Evolutionary conservation across 768 basidiomycete species (phyloP).

Genomic region (Chiua virens): DNA sequence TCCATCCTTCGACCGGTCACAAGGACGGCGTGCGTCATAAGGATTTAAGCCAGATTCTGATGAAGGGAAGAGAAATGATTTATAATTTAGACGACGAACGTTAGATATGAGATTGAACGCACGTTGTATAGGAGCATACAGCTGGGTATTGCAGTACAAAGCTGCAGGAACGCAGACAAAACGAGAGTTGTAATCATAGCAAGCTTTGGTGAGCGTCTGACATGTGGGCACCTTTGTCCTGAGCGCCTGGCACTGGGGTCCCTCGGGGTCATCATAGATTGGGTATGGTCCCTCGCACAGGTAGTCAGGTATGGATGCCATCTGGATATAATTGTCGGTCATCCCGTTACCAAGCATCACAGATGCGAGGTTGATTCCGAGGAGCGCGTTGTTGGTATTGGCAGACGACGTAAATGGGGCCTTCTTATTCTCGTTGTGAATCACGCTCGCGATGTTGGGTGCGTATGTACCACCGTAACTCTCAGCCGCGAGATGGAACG

Average conservation of each 20-base stretch:
- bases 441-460: constrained; percentile 82
- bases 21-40: constrained; percentile 81
- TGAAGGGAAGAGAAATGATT: not conserved
- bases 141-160: constrained; percentile 77
- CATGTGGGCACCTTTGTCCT: constrained; percentile 70
- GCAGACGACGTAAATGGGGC: constrained; percentile 44
- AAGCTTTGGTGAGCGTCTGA: constrained; percentile 67
- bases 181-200: constrained; percentile 60
- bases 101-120: constrained; percentile 24
- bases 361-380: constrained; percentile 77
- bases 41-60: constrained; percentile 77
- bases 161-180: constrained; percentile 72
- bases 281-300: constrained; percentile 82
- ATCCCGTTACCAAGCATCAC: constrained; percentile 87
- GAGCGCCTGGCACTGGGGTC: constrained; percentile 64
- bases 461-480: constrained; percentile 80
- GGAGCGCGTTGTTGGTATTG: constrained; percentile 41
- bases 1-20: constrained; percentile 71
- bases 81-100: not conserved
- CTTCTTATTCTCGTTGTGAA: constrained; percentile 74
- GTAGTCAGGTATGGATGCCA: constrained; percentile 79
- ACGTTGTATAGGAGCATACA: constrained; percentile 73
- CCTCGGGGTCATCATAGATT: constrained; percentile 68
- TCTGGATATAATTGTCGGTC: constrained; percentile 81
- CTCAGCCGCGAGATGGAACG: constrained; percentile 82